phyloP scores from a whole-genome alignment of 2,329 filamentous ascomycete genomes.

The Emydomyces testavorans region DNA sequence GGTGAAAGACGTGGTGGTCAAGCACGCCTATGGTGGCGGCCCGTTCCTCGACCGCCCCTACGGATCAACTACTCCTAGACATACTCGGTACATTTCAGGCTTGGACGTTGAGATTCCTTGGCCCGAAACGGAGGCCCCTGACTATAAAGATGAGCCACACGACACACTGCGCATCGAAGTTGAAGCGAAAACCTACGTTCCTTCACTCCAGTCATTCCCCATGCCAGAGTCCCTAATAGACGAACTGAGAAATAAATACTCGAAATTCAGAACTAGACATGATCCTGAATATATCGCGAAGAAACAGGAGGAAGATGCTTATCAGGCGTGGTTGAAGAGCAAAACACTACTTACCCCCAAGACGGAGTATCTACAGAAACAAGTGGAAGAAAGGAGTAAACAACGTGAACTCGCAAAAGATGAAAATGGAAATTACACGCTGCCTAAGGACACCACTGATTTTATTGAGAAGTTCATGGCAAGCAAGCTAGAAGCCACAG shows the following conservation, averaged over 20 bases:
- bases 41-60: constrained; percentile 43
- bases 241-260: constrained; percentile 75
- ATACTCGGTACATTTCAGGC: constrained; percentile 52
- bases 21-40: constrained; percentile 49
- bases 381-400: constrained; percentile 28
- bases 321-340: constrained; percentile 36
- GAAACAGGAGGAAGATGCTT: constrained; percentile 50
- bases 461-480: constrained; percentile 32
- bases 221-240: constrained; percentile 70
- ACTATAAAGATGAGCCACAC: constrained; percentile 43
- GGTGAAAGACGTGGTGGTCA: constrained; percentile 64
- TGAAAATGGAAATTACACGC: constrained; percentile 29
- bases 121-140: constrained; percentile 47
- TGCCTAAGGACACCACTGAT: constrained; percentile 24
- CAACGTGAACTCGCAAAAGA: constrained; percentile 28
- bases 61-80: constrained; percentile 33
- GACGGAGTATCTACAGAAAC: constrained; percentile 32
- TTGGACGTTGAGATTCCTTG: constrained; percentile 65
- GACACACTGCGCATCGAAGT: constrained; percentile 71
- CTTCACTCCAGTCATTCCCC: constrained; percentile 64
- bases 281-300: constrained; percentile 58
- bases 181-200: constrained; percentile 63
- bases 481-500: constrained; percentile 17
- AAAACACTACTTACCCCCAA: constrained; percentile 39
- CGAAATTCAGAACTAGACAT: constrained; percentile 68